These are phyloP conservation scores for Mycena amicta DNA, from an alignment of 768 basidiomycete species.

Conservation along the genomic window DNA sequence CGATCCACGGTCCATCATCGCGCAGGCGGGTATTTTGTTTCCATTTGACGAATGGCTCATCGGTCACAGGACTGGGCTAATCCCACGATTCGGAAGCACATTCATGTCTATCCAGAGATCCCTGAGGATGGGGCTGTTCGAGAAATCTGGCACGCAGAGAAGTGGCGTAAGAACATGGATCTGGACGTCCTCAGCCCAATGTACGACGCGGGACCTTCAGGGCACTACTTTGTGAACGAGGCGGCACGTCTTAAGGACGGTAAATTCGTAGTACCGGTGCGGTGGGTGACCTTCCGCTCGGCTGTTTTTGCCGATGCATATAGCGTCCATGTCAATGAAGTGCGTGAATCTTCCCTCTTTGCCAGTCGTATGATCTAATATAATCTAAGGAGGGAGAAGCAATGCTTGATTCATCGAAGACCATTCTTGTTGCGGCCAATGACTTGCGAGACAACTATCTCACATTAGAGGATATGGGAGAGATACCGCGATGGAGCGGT, in stretches of 20 bases:
- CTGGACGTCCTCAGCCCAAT: slow-evolving; percentile 9
- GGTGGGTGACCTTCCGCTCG: slow-evolving; percentile 17
- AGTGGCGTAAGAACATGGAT: slow-evolving; percentile 7
- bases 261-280: slow-evolving; percentile 17
- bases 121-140: slow-evolving; percentile 3
- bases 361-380: background rate
- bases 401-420: slow-evolving; percentile 1
- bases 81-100: slow-evolving; percentile 7
- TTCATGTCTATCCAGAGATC: slow-evolving; percentile 22
- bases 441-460: slow-evolving; percentile 4
- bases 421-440: background rate
- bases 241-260: slow-evolving; percentile 10
- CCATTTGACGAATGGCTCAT: background rate
- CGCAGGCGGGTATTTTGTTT: background rate
- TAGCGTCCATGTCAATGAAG: background rate
- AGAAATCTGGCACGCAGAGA: slow-evolving; percentile 18
- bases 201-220: slow-evolving; percentile 3
- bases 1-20: slow-evolving; percentile 16
- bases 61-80: slow-evolving; percentile 9
- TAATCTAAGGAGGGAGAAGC: background rate
- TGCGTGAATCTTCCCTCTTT: background rate
- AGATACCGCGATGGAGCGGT: slow-evolving; percentile 9
- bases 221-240: slow-evolving; percentile 25
- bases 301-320: slow-evolving; percentile 11
- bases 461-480: background rate